Percentiles rank a stretch among this genome's conserved stretches.
phyloP scores from a whole-genome alignment of 495 filamentous ascomycete species.

The Penicillium maclennaniae region DNA sequence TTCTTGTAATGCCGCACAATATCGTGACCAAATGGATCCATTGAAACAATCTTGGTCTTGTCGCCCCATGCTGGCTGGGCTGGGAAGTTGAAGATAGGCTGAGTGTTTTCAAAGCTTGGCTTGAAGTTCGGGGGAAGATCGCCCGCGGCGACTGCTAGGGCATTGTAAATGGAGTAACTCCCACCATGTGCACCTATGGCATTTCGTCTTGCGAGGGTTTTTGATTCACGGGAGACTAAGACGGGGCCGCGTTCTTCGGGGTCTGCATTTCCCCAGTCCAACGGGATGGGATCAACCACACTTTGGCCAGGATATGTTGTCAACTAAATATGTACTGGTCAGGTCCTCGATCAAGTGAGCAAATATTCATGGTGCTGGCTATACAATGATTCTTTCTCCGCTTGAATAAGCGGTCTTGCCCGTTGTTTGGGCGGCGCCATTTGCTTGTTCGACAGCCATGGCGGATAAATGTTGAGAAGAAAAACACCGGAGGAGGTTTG shows the following conservation, averaged over 20 bases:
- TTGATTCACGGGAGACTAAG: constrained; percentile 70
- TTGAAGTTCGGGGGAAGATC: constrained; percentile 79
- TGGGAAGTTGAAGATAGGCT: constrained; percentile 82
- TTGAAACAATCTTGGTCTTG: constrained; percentile 91
- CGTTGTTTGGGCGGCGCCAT: neutral
- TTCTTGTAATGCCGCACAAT: constrained; percentile 37
- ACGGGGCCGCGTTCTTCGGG: constrained; percentile 75
- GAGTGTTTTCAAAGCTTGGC: constrained; percentile 90
- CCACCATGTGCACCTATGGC: constrained; percentile 35
- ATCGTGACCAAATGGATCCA: constrained; percentile 92
- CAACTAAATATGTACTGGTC: constrained; percentile 25
- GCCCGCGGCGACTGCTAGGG: constrained; percentile 57
- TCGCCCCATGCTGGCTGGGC: constrained; percentile 87
- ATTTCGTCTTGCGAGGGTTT: constrained; percentile 79
- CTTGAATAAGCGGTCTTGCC: neutral
- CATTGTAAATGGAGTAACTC: neutral
- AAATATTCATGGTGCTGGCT: neutral
- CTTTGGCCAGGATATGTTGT: constrained; percentile 93
- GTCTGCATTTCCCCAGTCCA: constrained; percentile 82
- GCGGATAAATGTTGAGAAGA: neutral
- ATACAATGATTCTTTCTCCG: neutral
- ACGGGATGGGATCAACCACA: constrained; percentile 81
- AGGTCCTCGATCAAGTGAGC: neutral
- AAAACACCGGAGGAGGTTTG: neutral
- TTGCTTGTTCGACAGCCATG: neutral